Conservation (phyloP, 176 grass and related monocot genomes). For the Panicum miliaceum region DNA sequence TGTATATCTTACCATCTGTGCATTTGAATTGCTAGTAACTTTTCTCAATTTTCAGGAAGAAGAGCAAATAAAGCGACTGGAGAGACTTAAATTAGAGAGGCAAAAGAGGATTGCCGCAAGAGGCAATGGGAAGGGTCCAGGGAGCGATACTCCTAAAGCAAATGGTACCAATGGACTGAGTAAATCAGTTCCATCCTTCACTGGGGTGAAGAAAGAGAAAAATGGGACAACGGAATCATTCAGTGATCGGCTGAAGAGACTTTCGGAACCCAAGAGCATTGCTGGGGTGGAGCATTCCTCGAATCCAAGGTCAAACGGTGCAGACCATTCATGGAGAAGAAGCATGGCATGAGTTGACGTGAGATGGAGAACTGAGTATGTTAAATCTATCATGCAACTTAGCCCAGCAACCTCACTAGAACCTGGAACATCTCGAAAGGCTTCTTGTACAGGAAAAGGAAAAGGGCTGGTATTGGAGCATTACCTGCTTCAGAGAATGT, state of each 20-base stretch:
- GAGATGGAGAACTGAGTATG: constrained; percentile 36
- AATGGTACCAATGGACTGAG: constrained; percentile 58
- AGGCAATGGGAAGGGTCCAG: constrained; percentile 41
- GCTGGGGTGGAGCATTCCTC: constrained; percentile 41
- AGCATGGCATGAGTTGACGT: constrained; percentile 44
- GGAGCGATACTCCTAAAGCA: constrained; percentile 44
- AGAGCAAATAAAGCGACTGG: constrained; percentile 81
- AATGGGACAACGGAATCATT: constrained; percentile 48
- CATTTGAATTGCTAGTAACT: background rate
- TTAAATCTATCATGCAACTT: constrained; percentile 43
- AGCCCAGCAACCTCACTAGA: constrained; percentile 44
- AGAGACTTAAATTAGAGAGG: constrained; percentile 87
- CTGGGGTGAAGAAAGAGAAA: constrained; percentile 73
- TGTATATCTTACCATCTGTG: background rate
- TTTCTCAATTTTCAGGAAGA: constrained; percentile 69
- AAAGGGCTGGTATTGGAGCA: background rate
- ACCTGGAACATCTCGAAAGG: background rate
- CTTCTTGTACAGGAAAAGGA: constrained; percentile 39
- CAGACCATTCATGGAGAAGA: constrained; percentile 51
- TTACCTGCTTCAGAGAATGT: constrained; percentile 12
- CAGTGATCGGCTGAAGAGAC: constrained; percentile 50
- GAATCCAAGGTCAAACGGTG: constrained; percentile 20
- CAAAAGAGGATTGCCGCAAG: constrained; percentile 92
- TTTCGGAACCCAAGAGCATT: constrained; percentile 66
- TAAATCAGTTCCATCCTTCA: constrained; percentile 73